phyloP scores from a whole-genome alignment of 805 yeast genomes.

The Metschnikowia gelsemii region DNA sequence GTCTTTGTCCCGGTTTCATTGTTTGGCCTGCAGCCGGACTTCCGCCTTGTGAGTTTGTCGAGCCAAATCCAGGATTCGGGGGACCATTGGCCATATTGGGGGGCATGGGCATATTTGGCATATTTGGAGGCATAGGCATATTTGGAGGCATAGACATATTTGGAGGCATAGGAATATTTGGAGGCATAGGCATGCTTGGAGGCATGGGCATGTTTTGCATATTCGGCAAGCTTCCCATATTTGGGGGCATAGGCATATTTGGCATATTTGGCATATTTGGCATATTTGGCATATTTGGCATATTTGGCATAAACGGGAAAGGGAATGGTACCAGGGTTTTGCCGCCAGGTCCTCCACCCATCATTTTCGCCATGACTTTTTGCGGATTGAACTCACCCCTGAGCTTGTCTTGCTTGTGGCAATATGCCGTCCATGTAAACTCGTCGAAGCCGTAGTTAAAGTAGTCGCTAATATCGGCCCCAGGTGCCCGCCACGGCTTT shows the following conservation, averaged over 20 bases:
- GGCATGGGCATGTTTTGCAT: slow-evolving; percentile 22
- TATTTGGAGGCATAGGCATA: slow-evolving; percentile 23
- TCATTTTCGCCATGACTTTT: slow-evolving; percentile 66
- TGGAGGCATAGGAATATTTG: slow-evolving; percentile 18
- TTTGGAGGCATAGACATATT: slow-evolving; percentile 17
- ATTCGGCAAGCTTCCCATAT: slow-evolving; percentile 21
- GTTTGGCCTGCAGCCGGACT: background rate
- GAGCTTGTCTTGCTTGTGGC: slow-evolving; percentile 79
- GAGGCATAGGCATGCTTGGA: slow-evolving; percentile 27
- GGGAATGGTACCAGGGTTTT: slow-evolving; percentile 21
- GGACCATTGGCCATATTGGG: slow-evolving; percentile 10
- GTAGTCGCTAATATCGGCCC: slow-evolving; percentile 91
- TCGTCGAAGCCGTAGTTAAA: slow-evolving; percentile 97
- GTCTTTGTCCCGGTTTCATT: slow-evolving; percentile 6
- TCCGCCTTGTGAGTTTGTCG: background rate
- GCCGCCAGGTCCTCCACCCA: slow-evolving; percentile 32
- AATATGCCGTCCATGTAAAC: slow-evolving; percentile 91
- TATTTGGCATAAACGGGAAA: slow-evolving; percentile 26
- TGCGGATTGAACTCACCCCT: slow-evolving; percentile 82
- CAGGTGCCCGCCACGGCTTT: slow-evolving; percentile 98
- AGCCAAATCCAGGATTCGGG: background rate
- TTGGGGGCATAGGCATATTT: slow-evolving; percentile 21
- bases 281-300: slow-evolving; percentile 26
- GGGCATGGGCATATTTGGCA: slow-evolving; percentile 26
- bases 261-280: slow-evolving; percentile 27